Percentiles rank a stretch among this genome's conserved stretches.
phyloP scores from a whole-genome alignment of 305 asterid species.

The Plantago lanceolata region DNA sequence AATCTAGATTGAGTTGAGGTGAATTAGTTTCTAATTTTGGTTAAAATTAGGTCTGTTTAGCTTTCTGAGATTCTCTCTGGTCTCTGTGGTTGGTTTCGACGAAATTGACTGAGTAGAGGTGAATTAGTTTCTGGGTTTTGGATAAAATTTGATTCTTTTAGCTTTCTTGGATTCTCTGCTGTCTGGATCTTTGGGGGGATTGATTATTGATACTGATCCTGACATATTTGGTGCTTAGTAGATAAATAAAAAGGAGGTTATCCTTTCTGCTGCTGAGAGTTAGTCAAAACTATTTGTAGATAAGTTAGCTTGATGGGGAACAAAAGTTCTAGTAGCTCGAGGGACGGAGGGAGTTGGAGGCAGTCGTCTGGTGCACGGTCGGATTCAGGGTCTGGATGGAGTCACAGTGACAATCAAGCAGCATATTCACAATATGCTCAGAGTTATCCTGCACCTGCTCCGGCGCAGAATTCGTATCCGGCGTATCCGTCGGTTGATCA shows the following conservation, averaged over 20 bases:
- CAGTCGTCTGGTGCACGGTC: slow-evolving; percentile 48
- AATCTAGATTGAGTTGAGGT: neutral
- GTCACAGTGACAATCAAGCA: slow-evolving; percentile 39
- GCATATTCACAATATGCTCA: slow-evolving; percentile 52
- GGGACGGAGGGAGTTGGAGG: slow-evolving; percentile 41
- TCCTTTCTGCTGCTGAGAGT: slow-evolving; percentile 6
- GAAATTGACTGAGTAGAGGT: neutral
- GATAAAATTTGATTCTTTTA: neutral
- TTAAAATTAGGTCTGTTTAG: neutral
- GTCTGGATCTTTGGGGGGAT: slow-evolving; percentile 11
- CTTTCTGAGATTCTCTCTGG: slow-evolving; percentile 17
- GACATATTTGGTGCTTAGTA: slow-evolving; percentile 10
- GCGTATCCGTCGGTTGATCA: slow-evolving; percentile 40
- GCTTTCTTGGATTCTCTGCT: slow-evolving; percentile 23
- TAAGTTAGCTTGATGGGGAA: slow-evolving; percentile 62
- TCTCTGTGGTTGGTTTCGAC: slow-evolving; percentile 3
- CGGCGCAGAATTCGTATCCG: slow-evolving; percentile 37
- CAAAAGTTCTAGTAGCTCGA: slow-evolving; percentile 52
- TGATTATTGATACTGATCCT: neutral
- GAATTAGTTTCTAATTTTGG: neutral
- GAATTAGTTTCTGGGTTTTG: neutral
- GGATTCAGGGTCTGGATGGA: slow-evolving; percentile 44
- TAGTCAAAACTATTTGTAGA: slow-evolving; percentile 20
- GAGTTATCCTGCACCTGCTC: slow-evolving; percentile 39
- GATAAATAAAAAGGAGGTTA: slow-evolving; percentile 7